Evolutionary conservation across 495 filamentous ascomycete genomes (phyloP).

Genomic region (Pyrenula aspistea): DNA sequence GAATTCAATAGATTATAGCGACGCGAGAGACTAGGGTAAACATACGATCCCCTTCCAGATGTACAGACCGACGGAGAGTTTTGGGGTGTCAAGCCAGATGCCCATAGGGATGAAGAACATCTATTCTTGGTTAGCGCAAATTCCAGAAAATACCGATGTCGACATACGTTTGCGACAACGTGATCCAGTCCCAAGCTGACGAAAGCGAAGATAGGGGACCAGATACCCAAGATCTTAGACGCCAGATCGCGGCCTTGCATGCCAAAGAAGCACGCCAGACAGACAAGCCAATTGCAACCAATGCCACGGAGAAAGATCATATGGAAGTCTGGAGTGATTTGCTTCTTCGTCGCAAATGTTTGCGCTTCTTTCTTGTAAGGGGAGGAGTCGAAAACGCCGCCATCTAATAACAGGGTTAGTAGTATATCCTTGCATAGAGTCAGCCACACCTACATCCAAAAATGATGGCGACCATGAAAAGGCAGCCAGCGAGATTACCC

Average conservation of each 20-base stretch:
- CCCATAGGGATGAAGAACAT: constrained; percentile 52
- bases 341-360: constrained; percentile 40
- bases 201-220: constrained; percentile 51
- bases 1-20: too few species aligned
- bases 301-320: constrained; percentile 49
- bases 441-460: constrained; percentile 35
- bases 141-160: neutral
- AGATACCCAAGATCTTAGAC: constrained; percentile 49
- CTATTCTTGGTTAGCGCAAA: neutral
- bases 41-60: constrained; percentile 47
- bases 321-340: constrained; percentile 43
- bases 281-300: constrained; percentile 55
- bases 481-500: constrained; percentile 45
- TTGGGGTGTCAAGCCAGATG: constrained; percentile 39
- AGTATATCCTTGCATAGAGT: neutral
- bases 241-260: constrained; percentile 40
- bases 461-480: constrained; percentile 47
- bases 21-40: too few species aligned
- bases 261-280: constrained; percentile 45
- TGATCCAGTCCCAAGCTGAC: constrained; percentile 48
- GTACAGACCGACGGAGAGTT: constrained; percentile 38
- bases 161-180: constrained; percentile 40
- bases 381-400: constrained; percentile 40
- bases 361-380: constrained; percentile 38
- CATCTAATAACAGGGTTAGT: constrained; percentile 23